These are phyloP conservation scores for Fusarium camptoceras DNA, from an alignment of 2,329 filamentous ascomycete species.

Conservation along the genomic window DNA sequence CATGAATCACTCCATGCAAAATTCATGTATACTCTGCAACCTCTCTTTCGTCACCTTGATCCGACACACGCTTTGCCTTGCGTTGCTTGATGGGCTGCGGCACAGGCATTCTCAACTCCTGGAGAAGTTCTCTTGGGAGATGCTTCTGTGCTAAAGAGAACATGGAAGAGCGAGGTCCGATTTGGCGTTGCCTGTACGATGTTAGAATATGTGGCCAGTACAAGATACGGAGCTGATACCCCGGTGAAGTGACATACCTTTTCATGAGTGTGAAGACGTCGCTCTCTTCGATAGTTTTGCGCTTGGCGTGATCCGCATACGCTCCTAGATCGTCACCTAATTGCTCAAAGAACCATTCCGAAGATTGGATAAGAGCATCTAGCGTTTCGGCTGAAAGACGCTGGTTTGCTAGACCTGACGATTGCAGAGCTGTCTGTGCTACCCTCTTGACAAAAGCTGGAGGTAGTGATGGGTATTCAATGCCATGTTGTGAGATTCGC, in stretches of 20 bases:
- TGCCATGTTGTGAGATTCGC: conserved; percentile 74
- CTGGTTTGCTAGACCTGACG: conserved; percentile 71
- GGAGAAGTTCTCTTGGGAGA: conserved; percentile 83
- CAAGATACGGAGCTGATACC: conserved; percentile 41
- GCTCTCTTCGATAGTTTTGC: conserved; percentile 86
- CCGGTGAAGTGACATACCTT: conserved; percentile 67
- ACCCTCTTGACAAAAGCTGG: conserved; percentile 78
- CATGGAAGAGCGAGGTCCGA: conserved; percentile 75
- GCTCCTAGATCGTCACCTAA: conserved; percentile 81
- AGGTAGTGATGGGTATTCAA: conserved; percentile 81
- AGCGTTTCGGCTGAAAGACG: conserved; percentile 81
- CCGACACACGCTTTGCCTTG: conserved; percentile 50
- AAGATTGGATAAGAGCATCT: conserved; percentile 79
- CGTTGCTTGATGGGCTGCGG: conserved; percentile 64
- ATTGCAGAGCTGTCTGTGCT: conserved; percentile 76
- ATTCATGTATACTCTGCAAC: conserved; percentile 52
- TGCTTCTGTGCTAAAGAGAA: conserved; percentile 89
- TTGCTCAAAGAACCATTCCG: conserved; percentile 94
- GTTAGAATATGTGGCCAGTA: conserved; percentile 47
- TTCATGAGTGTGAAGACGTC: conserved; percentile 86
- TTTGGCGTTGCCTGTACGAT: conserved; percentile 77
- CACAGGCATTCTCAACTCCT: conserved; percentile 80
- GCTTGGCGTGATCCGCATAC: conserved; percentile 83
- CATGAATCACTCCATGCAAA: conserved; percentile 23
- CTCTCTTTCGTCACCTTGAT: conserved; percentile 51